Base-by-base conservation (phyloP, 306 rosid genomes). In the Senna tora region DNA sequence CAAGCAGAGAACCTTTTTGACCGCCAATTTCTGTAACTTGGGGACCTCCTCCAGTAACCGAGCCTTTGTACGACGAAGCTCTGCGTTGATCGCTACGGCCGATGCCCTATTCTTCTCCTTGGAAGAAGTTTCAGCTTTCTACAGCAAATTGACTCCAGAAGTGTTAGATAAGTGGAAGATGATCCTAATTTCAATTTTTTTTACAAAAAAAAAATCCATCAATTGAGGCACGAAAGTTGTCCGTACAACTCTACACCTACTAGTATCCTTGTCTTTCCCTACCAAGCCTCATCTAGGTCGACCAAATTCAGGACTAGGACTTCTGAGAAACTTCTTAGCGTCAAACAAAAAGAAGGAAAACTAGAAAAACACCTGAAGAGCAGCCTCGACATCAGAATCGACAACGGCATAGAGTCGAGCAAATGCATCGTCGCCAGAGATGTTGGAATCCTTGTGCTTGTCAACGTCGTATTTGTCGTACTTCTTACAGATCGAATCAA, bases 31-130 rank as follows among this genome's bases (percentile, higher is more conserved):
- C 93, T 91, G 97, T 90, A 95, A 80, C 75, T 95, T 95, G 65
- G 99, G 97, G 42, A 95, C 92, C 83, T 95, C 99, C 74, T 95
- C 99, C 28, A 91, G 79, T 81, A 95, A 85, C 57, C 96, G 79
- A 75, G 96, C 89, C 80, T 95, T 95, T 25, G 91, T 95, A 39
- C 97, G 92, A 77, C 99, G 99, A 87, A 95, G 88, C 90, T 95
- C 99, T 1, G 97, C 97, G 84, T 91, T 95, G 88, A 95, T 51
- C 14, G 97, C 96, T 69, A 91, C 99, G 7, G 90, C 87, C 33
- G 99, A 88, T 9, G 99, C 99, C 79, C 84, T 88, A 41, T 72
- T 92, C 75, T 87, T 95, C 81, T 91, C 99, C 76, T 85, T 89
- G 4, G 96, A 85, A 79, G 96, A 97, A 5, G 78, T 68, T 73